phyloP scores from a whole-genome alignment of 1,139 yeast species.

The Geotrichum fermentans region DNA sequence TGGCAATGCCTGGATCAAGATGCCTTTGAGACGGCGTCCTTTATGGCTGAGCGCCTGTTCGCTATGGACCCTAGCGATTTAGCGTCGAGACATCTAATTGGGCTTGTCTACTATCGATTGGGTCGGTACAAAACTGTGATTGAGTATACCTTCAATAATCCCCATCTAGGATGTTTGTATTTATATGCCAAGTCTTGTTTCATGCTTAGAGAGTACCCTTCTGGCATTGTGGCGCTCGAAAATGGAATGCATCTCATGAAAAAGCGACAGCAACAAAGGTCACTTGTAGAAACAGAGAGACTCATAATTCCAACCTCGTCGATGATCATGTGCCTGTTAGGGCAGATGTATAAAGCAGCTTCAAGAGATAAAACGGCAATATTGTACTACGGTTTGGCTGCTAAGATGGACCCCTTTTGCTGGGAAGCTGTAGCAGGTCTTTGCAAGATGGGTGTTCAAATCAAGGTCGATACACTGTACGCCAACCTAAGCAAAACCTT shows the following conservation, averaged over 20 bases:
- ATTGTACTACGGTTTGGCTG: conserved; percentile 60
- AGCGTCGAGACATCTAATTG: conserved; percentile 60
- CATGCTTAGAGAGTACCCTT: conserved; percentile 50
- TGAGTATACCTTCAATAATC: conserved; percentile 33
- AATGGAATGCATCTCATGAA: neutral
- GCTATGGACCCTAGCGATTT: conserved; percentile 50
- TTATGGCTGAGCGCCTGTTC: conserved; percentile 69
- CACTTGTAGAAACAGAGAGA: neutral
- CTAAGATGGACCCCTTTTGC: conserved; percentile 68
- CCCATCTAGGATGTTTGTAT: conserved; percentile 67
- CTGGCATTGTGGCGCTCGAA: conserved; percentile 58
- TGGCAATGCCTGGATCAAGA: conserved; percentile 71
- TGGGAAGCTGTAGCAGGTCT: conserved; percentile 84
- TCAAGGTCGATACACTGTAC: conserved; percentile 59
- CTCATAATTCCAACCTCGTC: conserved; percentile 14
- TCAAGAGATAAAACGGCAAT: conserved; percentile 67
- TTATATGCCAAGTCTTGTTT: conserved; percentile 64
- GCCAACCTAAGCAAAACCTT: conserved; percentile 31
- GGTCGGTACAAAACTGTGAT: conserved; percentile 55
- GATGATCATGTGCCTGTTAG: conserved; percentile 57
- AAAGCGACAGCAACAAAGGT: neutral
- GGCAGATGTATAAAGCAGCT: conserved; percentile 56
- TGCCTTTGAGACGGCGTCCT: conserved; percentile 66
- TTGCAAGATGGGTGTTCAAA: conserved; percentile 53
- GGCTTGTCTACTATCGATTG: conserved; percentile 54